A percentile compares a stretch with the other conserved stretches of the same genome.
Conservation (phyloP, 495 filamentous ascomycete species). For the Aspergillus heteromorphus region DNA sequence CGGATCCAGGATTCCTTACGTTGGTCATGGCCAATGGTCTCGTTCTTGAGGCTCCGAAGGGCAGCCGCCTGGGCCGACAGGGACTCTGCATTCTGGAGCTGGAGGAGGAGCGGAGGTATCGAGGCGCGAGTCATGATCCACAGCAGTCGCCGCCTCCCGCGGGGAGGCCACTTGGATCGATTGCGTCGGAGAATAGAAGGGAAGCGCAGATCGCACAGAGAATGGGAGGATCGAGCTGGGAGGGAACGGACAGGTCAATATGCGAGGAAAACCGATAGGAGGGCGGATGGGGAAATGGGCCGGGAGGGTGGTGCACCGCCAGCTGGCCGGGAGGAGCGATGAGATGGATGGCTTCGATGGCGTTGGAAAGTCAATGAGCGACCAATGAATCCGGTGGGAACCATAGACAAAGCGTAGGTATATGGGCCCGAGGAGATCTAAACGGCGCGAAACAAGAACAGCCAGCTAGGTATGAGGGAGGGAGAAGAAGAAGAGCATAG, state of each 20-base stretch:
- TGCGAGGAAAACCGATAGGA: neutral
- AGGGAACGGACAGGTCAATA: neutral
- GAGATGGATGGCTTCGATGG: neutral
- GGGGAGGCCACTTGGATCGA: slow-evolving; percentile 9
- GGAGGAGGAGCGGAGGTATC: slow-evolving; percentile 51
- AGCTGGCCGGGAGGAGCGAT: neutral
- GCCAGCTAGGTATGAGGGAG: neutral
- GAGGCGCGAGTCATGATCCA: slow-evolving; percentile 45
- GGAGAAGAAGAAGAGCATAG: neutral
- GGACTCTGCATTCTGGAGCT: slow-evolving; percentile 57
- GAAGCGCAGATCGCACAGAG: neutral
- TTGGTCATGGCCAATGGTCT: slow-evolving; percentile 81
- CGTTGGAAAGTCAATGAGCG: neutral
- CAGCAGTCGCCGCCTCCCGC: slow-evolving; percentile 31
- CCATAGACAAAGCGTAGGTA: neutral
- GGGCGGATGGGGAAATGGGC: neutral
- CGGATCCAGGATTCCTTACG: slow-evolving; percentile 73
- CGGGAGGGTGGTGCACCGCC: neutral
- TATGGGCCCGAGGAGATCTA: neutral
- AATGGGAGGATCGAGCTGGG: neutral
- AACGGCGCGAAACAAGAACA: neutral
- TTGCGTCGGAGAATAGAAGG: neutral
- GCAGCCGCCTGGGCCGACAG: slow-evolving; percentile 55
- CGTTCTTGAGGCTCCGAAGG: slow-evolving; percentile 76
- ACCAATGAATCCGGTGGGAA: neutral